phyloP scores from a whole-genome alignment of 176 grass and related monocot species.

The Miscanthus lutarioriparius region DNA sequence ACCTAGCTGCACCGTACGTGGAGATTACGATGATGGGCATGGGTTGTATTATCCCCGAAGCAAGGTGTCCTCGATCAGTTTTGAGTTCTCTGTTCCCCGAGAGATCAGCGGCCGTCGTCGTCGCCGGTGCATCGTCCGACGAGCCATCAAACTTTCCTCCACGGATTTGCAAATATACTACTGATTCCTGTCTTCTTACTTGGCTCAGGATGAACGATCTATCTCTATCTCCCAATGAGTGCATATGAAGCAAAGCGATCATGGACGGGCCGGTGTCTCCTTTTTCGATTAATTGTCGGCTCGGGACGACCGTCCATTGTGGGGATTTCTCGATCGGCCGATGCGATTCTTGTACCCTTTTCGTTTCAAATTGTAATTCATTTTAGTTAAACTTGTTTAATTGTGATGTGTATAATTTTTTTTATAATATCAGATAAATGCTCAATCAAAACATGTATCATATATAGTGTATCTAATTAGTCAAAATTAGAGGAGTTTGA shows the following conservation, averaged over 20 bases:
- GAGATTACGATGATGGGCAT: too few relatives aligned
- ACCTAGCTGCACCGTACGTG: too few relatives aligned
- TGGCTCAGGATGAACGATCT: not conserved
- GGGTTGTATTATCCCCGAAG: not conserved
- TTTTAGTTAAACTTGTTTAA: too few relatives aligned
- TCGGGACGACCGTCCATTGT: not conserved
- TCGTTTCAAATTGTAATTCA: too few relatives aligned
- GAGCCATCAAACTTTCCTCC: not conserved
- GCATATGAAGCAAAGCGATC: not conserved
- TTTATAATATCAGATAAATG: too few relatives aligned
- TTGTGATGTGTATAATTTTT: too few relatives aligned
- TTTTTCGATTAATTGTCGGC: not conserved
- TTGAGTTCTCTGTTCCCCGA: not conserved
- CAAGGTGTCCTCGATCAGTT: not conserved
- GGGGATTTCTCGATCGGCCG: too few relatives aligned
- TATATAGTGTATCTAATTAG: too few relatives aligned
- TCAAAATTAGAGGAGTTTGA: too few relatives aligned
- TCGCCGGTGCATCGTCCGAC: not conserved
- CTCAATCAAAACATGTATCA: too few relatives aligned
- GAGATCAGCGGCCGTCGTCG: not conserved
- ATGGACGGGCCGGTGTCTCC: not conserved
- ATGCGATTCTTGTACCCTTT: too few relatives aligned
- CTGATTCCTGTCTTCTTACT: constrained; percentile 25
- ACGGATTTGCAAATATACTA: not conserved
- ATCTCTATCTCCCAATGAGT: constrained; percentile 2